These are phyloP conservation scores for Pulicaria dysenterica DNA, from an alignment of 129 eudicot genomes.

Conservation along the genomic window DNA sequence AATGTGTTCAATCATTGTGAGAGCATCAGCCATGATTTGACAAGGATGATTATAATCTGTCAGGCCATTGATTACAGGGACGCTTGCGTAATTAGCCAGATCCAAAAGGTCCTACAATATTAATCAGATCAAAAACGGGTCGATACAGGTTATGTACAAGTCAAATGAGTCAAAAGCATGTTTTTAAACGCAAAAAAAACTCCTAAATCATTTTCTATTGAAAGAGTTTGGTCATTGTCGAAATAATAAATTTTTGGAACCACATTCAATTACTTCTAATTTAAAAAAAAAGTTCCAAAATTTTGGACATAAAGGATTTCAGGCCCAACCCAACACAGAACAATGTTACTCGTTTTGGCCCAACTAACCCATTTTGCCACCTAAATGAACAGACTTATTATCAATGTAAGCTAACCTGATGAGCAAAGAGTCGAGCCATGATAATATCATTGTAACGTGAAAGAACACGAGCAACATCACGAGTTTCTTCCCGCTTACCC, in stretches of 20 bases:
- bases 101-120: constrained; percentile 73
- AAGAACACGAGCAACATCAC: constrained; percentile 94
- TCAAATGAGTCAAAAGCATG: neutral
- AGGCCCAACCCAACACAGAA: neutral
- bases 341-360: neutral
- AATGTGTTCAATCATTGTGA: constrained; percentile 83
- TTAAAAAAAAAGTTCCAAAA: neutral
- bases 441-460: constrained; percentile 93
- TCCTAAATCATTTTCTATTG: neutral
- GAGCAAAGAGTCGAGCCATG: constrained; percentile 99
- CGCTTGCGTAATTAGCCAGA: constrained; percentile 67
- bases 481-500: constrained; percentile 99
- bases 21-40: constrained; percentile 93
- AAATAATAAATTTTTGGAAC: neutral
- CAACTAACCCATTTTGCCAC: too few species aligned
- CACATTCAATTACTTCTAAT: neutral
- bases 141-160: neutral
- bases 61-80: constrained; percentile 52
- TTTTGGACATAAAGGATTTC: neutral
- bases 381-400: neutral
- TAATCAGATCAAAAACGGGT: constrained; percentile 9
- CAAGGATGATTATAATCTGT: constrained; percentile 92
- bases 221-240: neutral
- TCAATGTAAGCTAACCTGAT: constrained; percentile 82
- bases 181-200: neutral